phyloP scores from a whole-genome alignment of 345 rosid genomes.

The Cardamine chenopodiifolia region DNA sequence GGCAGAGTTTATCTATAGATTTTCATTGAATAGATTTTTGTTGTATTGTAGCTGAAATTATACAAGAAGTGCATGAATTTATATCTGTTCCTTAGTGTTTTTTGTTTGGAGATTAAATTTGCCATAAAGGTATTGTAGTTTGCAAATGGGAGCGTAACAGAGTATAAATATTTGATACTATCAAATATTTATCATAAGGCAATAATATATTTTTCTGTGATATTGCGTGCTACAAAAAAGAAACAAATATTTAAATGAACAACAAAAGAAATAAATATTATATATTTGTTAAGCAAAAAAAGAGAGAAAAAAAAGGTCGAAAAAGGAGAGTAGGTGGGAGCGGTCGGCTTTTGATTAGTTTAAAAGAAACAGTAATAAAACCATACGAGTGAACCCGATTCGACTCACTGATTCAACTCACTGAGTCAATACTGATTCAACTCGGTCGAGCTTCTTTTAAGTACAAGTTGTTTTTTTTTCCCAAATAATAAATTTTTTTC shows the following conservation, averaged over 20 bases:
- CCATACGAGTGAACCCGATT: conserved; percentile 41
- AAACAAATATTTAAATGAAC: neutral
- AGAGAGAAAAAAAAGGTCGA: neutral
- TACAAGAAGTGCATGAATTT: too few species aligned
- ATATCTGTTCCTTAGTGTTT: too few species aligned
- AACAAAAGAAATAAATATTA: conserved; percentile 16
- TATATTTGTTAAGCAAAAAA: neutral
- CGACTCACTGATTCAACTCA: conserved; percentile 37
- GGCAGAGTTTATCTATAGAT: too few species aligned
- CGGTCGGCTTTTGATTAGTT: conserved; percentile 37
- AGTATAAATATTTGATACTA: too few species aligned
- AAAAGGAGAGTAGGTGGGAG: conserved; percentile 43
- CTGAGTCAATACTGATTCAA: conserved; percentile 25
- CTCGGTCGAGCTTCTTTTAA: conserved; percentile 32
- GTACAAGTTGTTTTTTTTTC: conserved; percentile 27
- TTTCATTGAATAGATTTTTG: too few species aligned
- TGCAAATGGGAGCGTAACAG: neutral
- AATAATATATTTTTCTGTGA: conserved; percentile 2
- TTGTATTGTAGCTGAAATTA: too few species aligned
- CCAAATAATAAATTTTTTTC: neutral
- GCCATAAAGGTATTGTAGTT: neutral
- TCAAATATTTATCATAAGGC: neutral
- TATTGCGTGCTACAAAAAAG: neutral
- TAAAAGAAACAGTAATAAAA: conserved; percentile 15
- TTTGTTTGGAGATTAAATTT: neutral